These are phyloP conservation scores for Debaryomyces prosopidis DNA, from an alignment of 805 yeast species.

Conservation along the genomic window DNA sequence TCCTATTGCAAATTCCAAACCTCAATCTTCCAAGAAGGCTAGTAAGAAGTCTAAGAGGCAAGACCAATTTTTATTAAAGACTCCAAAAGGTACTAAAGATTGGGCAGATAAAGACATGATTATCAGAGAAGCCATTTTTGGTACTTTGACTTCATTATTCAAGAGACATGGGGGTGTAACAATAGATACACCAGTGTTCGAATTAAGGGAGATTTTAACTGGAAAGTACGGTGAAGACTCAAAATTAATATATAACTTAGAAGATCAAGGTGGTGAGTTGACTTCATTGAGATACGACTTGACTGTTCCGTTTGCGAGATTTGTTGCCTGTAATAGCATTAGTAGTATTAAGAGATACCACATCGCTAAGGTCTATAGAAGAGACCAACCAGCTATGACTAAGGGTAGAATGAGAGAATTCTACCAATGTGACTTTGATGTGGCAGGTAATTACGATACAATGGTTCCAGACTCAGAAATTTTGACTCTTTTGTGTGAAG, in stretches of 20 bases:
- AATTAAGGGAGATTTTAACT: conserved; percentile 88
- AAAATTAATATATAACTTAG: conserved; percentile 89
- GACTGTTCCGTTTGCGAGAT: conserved; percentile 98
- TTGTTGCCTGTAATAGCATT: conserved; percentile 92
- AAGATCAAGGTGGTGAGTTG: conserved; percentile 98
- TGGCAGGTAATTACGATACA: conserved; percentile 88
- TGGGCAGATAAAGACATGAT: conserved; percentile 99
- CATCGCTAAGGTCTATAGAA: conserved; percentile 96
- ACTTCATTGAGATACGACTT: conserved; percentile 94
- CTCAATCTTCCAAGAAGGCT: conserved; percentile 13
- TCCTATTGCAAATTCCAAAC: conserved; percentile 1
- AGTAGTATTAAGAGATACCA: conserved; percentile 91
- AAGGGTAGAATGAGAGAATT: conserved; percentile 99
- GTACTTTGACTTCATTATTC: conserved; percentile 70
- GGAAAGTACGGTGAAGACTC: conserved; percentile 99
- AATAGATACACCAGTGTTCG: conserved; percentile 98
- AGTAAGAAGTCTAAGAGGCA: conserved; percentile 39
- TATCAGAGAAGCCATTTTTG: conserved; percentile 84
- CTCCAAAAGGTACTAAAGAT: conserved; percentile 96
- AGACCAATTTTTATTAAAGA: conserved; percentile 73
- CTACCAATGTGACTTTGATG: conserved; percentile 97
- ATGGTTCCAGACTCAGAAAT: conserved; percentile 98
- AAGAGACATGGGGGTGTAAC: conserved; percentile 98
- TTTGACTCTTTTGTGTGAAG: conserved; percentile 79
- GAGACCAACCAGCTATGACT: conserved; percentile 99